Conservation (phyloP, 495 filamentous ascomycete species). For the Echria macrotheca region DNA sequence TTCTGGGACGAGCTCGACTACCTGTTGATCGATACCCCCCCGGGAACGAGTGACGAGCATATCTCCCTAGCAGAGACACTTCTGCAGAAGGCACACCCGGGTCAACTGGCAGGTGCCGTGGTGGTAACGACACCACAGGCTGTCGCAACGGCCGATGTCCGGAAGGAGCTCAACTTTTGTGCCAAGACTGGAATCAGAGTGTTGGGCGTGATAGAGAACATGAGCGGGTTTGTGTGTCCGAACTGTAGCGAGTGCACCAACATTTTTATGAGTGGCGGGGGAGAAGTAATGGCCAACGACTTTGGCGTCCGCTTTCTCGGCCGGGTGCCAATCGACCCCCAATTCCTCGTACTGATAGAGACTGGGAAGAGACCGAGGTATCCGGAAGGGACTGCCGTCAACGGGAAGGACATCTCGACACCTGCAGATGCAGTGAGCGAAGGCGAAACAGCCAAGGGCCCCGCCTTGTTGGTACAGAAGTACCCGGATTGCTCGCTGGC, state of each 20-base stretch:
- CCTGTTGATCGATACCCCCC: conserved; percentile 91
- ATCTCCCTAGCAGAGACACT: conserved; percentile 89
- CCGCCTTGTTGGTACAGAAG: conserved; percentile 63
- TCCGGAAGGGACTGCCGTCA: conserved; percentile 43
- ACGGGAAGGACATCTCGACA: conserved; percentile 40
- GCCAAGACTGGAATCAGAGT: conserved; percentile 74
- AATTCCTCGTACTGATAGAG: conserved; percentile 51
- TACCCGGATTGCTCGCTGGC: conserved; percentile 74
- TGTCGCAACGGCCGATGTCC: conserved; percentile 85
- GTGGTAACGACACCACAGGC: conserved; percentile 96
- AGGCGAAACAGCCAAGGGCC: conserved; percentile 39
- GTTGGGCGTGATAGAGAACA: conserved; percentile 92
- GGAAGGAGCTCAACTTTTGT: conserved; percentile 96
- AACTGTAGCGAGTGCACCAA: conserved; percentile 92
- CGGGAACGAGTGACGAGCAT: conserved; percentile 95
- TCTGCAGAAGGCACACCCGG: conserved; percentile 54
- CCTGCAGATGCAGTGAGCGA: conserved; percentile 5
- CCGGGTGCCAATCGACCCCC: conserved; percentile 80
- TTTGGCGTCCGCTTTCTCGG: conserved; percentile 81
- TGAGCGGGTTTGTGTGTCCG: conserved; percentile 94
- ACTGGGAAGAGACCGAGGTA: conserved; percentile 46
- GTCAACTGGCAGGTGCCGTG: conserved; percentile 71
- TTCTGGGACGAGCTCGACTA: conserved; percentile 86
- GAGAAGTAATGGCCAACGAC: conserved; percentile 82
- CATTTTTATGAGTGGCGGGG: conserved; percentile 85